Conservation (phyloP, 768 basidiomycete genomes). For the Podaxis sp. region DNA sequence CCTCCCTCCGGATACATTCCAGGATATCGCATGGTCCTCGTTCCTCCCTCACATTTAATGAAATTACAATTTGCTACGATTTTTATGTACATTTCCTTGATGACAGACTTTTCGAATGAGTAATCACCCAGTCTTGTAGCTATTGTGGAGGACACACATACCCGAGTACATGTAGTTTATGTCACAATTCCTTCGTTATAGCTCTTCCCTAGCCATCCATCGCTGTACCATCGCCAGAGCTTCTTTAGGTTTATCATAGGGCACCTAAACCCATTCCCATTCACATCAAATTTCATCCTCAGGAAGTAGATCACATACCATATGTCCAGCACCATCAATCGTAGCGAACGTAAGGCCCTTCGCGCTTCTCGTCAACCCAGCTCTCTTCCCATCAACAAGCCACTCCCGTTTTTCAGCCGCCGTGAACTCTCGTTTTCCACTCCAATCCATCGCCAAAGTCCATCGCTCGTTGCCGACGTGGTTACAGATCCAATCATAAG, state of each 20-base stretch:
- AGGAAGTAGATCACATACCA: slow-evolving; percentile 32
- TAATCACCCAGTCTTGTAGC: not conserved
- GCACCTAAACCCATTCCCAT: not conserved
- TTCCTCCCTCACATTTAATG: slow-evolving; percentile 11
- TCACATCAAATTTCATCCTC: not conserved
- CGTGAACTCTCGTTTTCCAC: slow-evolving; percentile 43
- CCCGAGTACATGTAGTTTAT: not conserved
- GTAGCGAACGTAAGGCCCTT: slow-evolving; percentile 62
- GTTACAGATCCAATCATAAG: slow-evolving; percentile 73
- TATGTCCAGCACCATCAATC: slow-evolving; percentile 66
- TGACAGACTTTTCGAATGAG: not conserved
- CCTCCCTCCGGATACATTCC: not conserved
- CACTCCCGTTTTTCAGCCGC: slow-evolving; percentile 50
- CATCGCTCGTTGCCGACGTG: slow-evolving; percentile 73
- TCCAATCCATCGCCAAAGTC: slow-evolving; percentile 70
- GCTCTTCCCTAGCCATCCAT: slow-evolving; percentile 7
- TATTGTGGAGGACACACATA: not conserved
- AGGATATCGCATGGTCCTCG: slow-evolving; percentile 7
- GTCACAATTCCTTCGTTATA: not conserved
- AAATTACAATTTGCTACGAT: not conserved
- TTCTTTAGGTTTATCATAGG: slow-evolving; percentile 13
- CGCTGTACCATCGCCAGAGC: slow-evolving; percentile 11
- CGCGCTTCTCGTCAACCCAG: slow-evolving; percentile 32
- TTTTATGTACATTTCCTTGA: not conserved
- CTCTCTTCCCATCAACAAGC: slow-evolving; percentile 45